Percentiles rank a stretch among this genome's conserved stretches.
Conservation (phyloP, 345 rosid species). For the Conringia planisiliqua region DNA sequence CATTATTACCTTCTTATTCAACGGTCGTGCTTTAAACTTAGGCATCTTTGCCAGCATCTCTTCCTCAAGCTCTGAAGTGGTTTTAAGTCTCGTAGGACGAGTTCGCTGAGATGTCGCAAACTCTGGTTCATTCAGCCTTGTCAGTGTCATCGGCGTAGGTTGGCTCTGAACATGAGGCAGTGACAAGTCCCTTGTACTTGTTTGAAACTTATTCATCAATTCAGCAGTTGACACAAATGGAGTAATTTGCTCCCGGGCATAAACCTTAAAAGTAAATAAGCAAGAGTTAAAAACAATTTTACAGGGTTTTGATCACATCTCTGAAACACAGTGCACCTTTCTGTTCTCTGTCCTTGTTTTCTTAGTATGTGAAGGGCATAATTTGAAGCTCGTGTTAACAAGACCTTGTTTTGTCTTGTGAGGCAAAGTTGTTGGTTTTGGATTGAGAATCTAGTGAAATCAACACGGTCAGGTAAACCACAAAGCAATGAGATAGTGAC, state of each 20-base stretch:
- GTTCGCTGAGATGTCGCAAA: neutral
- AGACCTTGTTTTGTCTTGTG: neutral
- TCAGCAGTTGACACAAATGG: slow-evolving; percentile 2
- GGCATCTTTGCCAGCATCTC: neutral
- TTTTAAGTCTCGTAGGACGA: neutral
- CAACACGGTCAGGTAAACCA: neutral
- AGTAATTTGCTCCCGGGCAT: neutral
- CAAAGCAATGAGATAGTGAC: neutral
- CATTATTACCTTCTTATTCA: neutral
- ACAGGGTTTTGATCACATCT: neutral
- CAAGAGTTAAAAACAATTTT: neutral
- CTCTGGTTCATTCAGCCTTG: neutral
- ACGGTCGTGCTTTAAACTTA: neutral
- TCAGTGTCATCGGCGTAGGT: neutral
- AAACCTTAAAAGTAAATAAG: neutral
- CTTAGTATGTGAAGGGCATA: neutral
- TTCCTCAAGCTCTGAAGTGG: neutral
- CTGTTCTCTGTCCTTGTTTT: neutral
- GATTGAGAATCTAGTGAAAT: neutral
- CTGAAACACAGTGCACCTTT: neutral
- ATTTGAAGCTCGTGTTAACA: neutral
- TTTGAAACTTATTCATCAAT: neutral
- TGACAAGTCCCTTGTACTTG: neutral
- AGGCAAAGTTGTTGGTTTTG: neutral
- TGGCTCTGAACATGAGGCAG: neutral